phyloP scores from a whole-genome alignment of 2,329 filamentous ascomycete genomes.

The Sporothrix humicola region DNA sequence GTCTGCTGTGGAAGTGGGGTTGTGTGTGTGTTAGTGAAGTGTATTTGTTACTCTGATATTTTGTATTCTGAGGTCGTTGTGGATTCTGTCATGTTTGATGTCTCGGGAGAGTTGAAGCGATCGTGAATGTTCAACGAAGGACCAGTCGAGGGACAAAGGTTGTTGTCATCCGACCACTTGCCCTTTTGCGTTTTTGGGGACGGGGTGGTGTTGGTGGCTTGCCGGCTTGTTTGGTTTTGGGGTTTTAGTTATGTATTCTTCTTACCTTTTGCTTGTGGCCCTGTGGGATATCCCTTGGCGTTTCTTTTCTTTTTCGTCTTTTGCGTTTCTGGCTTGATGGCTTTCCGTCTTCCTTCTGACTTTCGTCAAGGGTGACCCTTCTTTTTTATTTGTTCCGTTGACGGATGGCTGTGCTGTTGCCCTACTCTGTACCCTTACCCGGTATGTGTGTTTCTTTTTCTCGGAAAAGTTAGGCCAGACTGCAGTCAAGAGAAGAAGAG shows the following conservation, averaged over 20 bases:
- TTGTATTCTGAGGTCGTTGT: background rate
- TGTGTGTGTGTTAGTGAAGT: background rate
- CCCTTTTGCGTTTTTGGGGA: background rate
- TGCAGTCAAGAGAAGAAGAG: background rate
- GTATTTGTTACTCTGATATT: background rate
- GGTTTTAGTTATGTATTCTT: background rate
- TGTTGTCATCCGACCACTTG: slow-evolving; percentile 32
- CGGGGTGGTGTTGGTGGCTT: background rate
- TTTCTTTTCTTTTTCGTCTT: background rate
- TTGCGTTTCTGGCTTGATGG: background rate
- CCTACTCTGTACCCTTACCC: slow-evolving; percentile 16
- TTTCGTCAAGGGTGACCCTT: slow-evolving; percentile 22
- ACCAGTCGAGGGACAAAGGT: background rate
- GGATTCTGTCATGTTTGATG: background rate
- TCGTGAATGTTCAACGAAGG: slow-evolving; percentile 1
- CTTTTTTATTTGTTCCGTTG: background rate
- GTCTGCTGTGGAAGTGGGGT: background rate
- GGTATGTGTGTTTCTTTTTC: background rate
- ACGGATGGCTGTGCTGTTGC: background rate
- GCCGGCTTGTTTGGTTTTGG: background rate
- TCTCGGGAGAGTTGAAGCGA: slow-evolving; percentile 27
- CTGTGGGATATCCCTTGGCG: background rate
- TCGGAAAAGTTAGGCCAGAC: background rate
- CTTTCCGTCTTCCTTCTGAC: background rate
- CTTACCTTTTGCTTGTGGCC: background rate